Conservation (phyloP, 1,284 basidiomycete species). For the Microbotryum violaceum region DNA sequence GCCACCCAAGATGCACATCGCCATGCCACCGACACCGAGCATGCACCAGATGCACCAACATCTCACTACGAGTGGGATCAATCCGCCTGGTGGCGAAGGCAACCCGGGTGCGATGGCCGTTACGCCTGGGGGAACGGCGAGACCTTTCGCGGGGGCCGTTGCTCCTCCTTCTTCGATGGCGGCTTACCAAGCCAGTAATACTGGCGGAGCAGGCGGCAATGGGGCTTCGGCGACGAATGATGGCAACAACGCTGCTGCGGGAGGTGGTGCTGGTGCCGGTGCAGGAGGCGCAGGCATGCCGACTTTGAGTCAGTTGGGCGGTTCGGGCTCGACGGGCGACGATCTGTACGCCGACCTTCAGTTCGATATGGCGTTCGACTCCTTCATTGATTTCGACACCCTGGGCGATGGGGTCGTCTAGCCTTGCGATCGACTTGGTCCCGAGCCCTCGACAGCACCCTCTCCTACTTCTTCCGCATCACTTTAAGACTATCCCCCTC, state of each 20-base stretch:
- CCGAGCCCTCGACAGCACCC: no score
- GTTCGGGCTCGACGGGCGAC: not conserved
- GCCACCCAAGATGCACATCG: not conserved
- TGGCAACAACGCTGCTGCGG: not conserved
- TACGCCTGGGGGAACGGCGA: not conserved
- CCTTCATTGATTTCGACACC: no score
- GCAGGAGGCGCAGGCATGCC: not conserved
- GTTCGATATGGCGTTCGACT: no score
- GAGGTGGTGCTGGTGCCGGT: not conserved
- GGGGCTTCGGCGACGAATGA: not conserved
- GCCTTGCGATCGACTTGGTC: no score
- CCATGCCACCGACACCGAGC: not conserved
- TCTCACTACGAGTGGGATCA: not conserved
- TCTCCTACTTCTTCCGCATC: no score
- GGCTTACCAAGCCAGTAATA: no score
- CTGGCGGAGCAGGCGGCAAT: not conserved
- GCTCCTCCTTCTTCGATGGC: not conserved
- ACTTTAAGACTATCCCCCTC: no score
- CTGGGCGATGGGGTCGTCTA: no score
- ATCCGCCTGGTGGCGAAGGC: not conserved
- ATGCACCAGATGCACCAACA: not conserved
- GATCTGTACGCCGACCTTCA: no score
- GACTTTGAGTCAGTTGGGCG: not conserved
- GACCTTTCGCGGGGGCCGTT: conserved; percentile 2
- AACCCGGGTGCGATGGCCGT: not conserved